Percentiles rank a stretch among this genome's conserved stretches.
Evolutionary conservation across 768 basidiomycete genomes (phyloP).

Genomic region (Gymnopilus dilepis): DNA sequence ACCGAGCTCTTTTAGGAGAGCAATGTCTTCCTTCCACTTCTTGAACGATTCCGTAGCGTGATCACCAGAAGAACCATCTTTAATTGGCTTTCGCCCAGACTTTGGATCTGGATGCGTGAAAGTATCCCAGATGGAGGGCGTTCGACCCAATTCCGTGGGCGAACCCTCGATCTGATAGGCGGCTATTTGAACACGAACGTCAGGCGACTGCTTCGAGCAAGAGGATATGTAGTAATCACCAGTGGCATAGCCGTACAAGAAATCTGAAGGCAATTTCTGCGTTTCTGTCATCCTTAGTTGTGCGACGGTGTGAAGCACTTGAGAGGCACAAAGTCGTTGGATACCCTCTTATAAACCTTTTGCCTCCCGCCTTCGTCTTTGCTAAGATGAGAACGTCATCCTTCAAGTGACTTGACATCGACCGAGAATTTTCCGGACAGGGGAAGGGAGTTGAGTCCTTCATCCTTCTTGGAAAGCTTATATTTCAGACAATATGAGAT

Average conservation of each 20-base stretch:
- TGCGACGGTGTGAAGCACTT: not conserved
- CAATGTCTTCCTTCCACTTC: conserved; percentile 68
- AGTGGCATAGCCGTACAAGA: conserved; percentile 11
- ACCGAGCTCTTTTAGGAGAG: conserved; percentile 64
- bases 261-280: conserved; percentile 10
- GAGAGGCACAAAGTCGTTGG: not conserved
- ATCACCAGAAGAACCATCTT: conserved; percentile 68
- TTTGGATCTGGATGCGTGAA: conserved; percentile 53
- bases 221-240: not conserved
- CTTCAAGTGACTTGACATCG: not conserved
- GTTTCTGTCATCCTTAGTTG: not conserved
- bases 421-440: conserved; percentile 6
- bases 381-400: not conserved
- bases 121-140: conserved; percentile 76
- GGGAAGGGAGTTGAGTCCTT: not conserved
- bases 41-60: conserved; percentile 72
- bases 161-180: conserved; percentile 81
- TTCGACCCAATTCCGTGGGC: conserved; percentile 55
- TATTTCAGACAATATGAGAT: not conserved
- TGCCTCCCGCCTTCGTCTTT: not conserved
- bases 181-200: conserved; percentile 38
- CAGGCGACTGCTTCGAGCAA: not conserved
- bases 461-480: not conserved
- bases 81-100: conserved; percentile 52
- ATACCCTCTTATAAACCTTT: not conserved